Percentiles rank a stretch among this genome's conserved stretches.
phyloP scores from a whole-genome alignment of 768 basidiomycete genomes.

The Gymnopilus junonius region DNA sequence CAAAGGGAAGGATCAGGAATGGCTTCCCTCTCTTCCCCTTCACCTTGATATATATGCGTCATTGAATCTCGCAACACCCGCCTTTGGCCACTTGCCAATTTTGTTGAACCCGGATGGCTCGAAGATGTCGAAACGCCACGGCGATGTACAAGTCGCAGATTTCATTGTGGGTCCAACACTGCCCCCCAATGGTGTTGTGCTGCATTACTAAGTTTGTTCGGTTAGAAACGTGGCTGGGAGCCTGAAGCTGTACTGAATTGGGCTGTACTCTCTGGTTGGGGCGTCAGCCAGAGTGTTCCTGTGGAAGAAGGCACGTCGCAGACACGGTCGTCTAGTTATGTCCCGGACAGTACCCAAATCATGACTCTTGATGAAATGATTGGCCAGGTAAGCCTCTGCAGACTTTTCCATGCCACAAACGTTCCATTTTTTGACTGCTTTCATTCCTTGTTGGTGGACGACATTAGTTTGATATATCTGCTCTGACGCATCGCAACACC shows the following conservation, averaged over 20 bases:
- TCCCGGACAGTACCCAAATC: constrained; percentile 68
- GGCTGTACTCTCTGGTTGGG: constrained; percentile 95
- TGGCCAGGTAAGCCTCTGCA: constrained; percentile 47
- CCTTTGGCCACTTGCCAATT: constrained; percentile 91
- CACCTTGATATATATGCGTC: constrained; percentile 90
- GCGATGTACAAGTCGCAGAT: constrained; percentile 84
- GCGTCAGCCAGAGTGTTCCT: constrained; percentile 44
- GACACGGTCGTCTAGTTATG: constrained; percentile 29
- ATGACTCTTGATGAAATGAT: constrained; percentile 70
- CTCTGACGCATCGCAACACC: constrained; percentile 83
- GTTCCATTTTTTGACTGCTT: not conserved
- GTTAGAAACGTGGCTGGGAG: constrained; percentile 86
- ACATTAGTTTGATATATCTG: constrained; percentile 72
- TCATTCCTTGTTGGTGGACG: not conserved
- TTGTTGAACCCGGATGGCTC: constrained; percentile 88
- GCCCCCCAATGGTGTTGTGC: not conserved
- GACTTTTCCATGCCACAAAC: not conserved
- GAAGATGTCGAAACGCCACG: constrained; percentile 95
- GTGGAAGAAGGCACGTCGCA: constrained; percentile 27
- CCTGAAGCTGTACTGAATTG: constrained; percentile 90
- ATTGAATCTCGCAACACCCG: constrained; percentile 70
- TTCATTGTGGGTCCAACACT: constrained; percentile 66
- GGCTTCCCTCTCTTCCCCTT: constrained; percentile 91
- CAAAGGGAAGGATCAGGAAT: constrained; percentile 63
- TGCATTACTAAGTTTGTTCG: not conserved